phyloP scores from a whole-genome alignment of 225 moss, liverwort and hornwort genomes.

The Antitrichia curtipendula region DNA sequence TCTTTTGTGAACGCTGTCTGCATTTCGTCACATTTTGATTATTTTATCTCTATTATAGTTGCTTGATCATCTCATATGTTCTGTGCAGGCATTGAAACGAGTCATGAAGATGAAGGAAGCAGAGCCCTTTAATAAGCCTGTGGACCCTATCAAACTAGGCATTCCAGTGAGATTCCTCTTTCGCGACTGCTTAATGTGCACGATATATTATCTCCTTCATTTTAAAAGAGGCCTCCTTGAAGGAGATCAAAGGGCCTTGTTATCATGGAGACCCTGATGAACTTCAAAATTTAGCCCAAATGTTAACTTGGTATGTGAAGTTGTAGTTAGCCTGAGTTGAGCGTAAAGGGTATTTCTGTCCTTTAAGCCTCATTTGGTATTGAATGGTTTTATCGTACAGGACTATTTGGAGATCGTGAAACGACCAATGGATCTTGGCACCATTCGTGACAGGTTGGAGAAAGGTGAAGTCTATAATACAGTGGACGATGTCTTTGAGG shows the following conservation, averaged over 20 bases:
- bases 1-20: neutral
- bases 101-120: conserved; percentile 93
- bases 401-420: conserved; percentile 76
- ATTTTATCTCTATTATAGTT: neutral
- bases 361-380: neutral
- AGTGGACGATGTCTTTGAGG: conserved; percentile 49
- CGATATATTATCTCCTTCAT: neutral
- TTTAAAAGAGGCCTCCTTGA: neutral
- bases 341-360: neutral
- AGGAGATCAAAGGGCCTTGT: neutral
- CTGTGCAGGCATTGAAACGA: conserved; percentile 66
- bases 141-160: conserved; percentile 72
- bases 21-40: neutral
- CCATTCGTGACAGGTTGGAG: conserved; percentile 68
- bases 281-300: neutral
- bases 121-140: conserved; percentile 85
- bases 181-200: neutral
- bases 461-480: conserved; percentile 55
- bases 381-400: conserved; percentile 5
- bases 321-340: neutral
- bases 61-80: neutral
- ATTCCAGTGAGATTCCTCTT: conserved; percentile 34
- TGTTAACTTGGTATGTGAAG: neutral
- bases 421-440: conserved; percentile 87
- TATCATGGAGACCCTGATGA: neutral